These are phyloP conservation scores for Coemansia umbellata DNA, from an alignment of 192 early-diverging fungal genomes.

Conservation along the genomic window DNA sequence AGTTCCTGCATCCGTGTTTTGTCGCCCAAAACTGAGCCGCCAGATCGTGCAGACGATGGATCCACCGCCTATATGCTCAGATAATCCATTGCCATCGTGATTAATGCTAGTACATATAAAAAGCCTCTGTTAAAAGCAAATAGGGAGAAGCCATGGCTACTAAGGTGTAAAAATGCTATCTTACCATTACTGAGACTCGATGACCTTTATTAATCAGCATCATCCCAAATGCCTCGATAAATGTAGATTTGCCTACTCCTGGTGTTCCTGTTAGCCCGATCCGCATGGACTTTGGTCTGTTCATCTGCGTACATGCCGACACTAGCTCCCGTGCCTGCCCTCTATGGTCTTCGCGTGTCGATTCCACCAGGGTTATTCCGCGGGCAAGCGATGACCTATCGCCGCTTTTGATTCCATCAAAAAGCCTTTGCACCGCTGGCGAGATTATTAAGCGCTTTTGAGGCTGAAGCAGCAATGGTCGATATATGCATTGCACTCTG, in stretches of 20 bases:
- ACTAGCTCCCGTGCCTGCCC: slow-evolving; percentile 61
- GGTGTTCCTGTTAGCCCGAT: slow-evolving; percentile 78
- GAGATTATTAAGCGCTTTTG: background rate
- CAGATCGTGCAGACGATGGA: slow-evolving; percentile 74
- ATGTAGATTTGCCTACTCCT: slow-evolving; percentile 83
- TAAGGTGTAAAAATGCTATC: too few relatives aligned
- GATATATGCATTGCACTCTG: background rate
- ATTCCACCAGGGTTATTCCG: slow-evolving; percentile 59
- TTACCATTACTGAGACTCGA: slow-evolving; percentile 70
- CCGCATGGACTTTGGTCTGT: slow-evolving; percentile 55
- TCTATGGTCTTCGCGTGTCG: slow-evolving; percentile 61
- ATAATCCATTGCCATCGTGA: too few relatives aligned
- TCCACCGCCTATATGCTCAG: slow-evolving; percentile 69
- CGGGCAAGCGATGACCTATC: slow-evolving; percentile 29
- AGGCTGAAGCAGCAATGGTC: background rate
- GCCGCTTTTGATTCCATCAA: slow-evolving; percentile 26
- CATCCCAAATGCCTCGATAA: slow-evolving; percentile 82
- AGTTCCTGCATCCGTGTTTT: slow-evolving; percentile 81
- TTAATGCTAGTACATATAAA: too few relatives aligned
- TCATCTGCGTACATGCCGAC: slow-evolving; percentile 38
- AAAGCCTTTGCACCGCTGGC: slow-evolving; percentile 6
- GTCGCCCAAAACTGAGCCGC: slow-evolving; percentile 81
- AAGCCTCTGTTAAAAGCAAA: too few relatives aligned
- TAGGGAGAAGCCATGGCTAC: too few relatives aligned
- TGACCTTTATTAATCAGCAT: slow-evolving; percentile 63